These are phyloP conservation scores for Phytophthora pistaciae DNA, from an alignment of 352 stramenopile species.

Conservation along the genomic window DNA sequence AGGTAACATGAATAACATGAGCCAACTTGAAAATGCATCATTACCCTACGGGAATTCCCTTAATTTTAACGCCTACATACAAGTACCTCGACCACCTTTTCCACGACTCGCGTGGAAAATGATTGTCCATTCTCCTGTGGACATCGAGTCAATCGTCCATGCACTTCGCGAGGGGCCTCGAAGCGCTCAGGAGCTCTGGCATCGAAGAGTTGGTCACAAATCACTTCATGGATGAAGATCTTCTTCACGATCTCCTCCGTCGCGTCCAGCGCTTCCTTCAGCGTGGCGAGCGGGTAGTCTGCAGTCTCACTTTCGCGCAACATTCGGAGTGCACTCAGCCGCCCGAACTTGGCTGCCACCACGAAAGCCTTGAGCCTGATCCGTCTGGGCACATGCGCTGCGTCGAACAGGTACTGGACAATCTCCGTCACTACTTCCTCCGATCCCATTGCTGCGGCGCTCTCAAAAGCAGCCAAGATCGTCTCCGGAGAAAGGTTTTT, in stretches of 20 bases:
- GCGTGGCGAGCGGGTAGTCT: neutral
- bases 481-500: neutral
- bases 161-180: neutral
- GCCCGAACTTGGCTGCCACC: neutral
- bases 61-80: too few species aligned
- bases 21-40: too few species aligned
- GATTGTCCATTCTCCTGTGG: too few species aligned
- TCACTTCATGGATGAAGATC: neutral
- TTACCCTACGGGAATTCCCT: too few species aligned
- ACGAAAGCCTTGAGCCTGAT: constrained; percentile 5
- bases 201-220: neutral
- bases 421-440: neutral
- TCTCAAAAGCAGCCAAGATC: neutral
- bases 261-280: neutral
- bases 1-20: too few species aligned
- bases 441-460: neutral
- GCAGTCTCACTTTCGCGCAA: neutral
- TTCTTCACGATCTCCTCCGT: neutral
- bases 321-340: neutral
- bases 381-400: neutral
- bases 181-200: neutral
- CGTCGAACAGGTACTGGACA: neutral
- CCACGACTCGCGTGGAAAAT: too few species aligned
- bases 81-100: too few species aligned
- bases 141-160: neutral